These are phyloP conservation scores for Punica granatum DNA, from an alignment of 345 rosid species.

Conservation along the genomic window DNA sequence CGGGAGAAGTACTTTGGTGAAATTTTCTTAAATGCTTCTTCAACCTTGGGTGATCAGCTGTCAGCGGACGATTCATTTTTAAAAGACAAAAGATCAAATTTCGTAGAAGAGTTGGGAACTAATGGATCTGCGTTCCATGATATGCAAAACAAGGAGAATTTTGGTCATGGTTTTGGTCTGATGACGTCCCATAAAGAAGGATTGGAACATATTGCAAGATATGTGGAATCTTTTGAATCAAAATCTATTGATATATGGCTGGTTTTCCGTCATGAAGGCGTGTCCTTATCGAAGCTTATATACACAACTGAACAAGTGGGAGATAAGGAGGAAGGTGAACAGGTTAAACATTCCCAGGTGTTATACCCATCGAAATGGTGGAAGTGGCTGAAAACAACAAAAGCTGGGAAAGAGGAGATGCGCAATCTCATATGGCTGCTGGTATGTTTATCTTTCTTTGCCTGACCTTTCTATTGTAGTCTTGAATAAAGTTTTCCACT, in stretches of 20 bases:
- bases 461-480: neutral
- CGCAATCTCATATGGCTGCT: constrained; percentile 64
- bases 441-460: constrained; percentile 30
- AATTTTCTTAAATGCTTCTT: constrained; percentile 64
- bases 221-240: constrained; percentile 82
- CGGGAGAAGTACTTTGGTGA: constrained; percentile 95
- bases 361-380: constrained; percentile 88
- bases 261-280: constrained; percentile 77
- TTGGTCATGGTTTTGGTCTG: constrained; percentile 17
- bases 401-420: constrained; percentile 83
- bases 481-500: neutral
- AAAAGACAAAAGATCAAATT: no score
- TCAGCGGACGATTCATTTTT: constrained; percentile 19
- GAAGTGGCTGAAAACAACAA: constrained; percentile 84
- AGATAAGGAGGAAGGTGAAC: constrained; percentile 38
- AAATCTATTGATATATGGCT: constrained; percentile 82
- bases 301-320: constrained; percentile 61
- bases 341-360: constrained; percentile 42
- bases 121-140: constrained; percentile 23
- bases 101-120: neutral
- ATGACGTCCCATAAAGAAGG: constrained; percentile 49
- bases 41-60: constrained; percentile 29
- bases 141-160: constrained; percentile 17
- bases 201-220: constrained; percentile 85
- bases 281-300: constrained; percentile 71